Conservation (phyloP, 768 basidiomycete genomes). For the Mycena leptocephala region DNA sequence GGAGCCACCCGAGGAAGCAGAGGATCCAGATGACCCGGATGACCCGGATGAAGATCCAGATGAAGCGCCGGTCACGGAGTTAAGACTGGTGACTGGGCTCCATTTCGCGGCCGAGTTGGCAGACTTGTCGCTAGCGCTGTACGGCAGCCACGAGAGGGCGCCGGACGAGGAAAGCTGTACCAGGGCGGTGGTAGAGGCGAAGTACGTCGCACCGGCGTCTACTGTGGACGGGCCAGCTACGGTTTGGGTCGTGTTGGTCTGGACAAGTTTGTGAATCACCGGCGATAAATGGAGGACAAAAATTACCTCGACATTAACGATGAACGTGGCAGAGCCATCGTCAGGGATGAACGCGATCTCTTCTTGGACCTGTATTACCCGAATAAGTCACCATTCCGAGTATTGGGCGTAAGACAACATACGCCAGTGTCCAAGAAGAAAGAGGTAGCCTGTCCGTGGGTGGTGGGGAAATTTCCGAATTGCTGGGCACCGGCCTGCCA, state of each 20-base stretch:
- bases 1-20: not conserved
- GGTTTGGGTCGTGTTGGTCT: slow-evolving; percentile 75
- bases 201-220: slow-evolving; percentile 75
- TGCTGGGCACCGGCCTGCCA: slow-evolving; percentile 82
- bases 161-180: slow-evolving; percentile 80
- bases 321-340: slow-evolving; percentile 80
- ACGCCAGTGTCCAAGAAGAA: slow-evolving; percentile 72
- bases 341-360: slow-evolving; percentile 86
- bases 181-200: slow-evolving; percentile 72
- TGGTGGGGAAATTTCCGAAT: slow-evolving; percentile 75
- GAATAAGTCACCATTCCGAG: not conserved
- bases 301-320: slow-evolving; percentile 78
- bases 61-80: slow-evolving; percentile 49
- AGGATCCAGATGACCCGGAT: not conserved
- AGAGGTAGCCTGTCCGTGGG: slow-evolving; percentile 74
- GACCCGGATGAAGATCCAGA: not conserved
- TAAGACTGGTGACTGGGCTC: slow-evolving; percentile 62
- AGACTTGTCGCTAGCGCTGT: slow-evolving; percentile 59
- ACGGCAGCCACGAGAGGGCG: slow-evolving; percentile 73
- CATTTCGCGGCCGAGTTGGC: slow-evolving; percentile 66
- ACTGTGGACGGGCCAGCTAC: slow-evolving; percentile 74
- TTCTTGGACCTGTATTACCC: slow-evolving; percentile 69
- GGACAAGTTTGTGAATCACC: not conserved
- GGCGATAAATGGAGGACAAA: not conserved
- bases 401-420: slow-evolving; percentile 35